Evolutionary conservation across 2,329 filamentous ascomycete genomes (phyloP), one percentile per base, ranked within the genome.

Genomic region (Colletotrichum tropicale): DNA sequence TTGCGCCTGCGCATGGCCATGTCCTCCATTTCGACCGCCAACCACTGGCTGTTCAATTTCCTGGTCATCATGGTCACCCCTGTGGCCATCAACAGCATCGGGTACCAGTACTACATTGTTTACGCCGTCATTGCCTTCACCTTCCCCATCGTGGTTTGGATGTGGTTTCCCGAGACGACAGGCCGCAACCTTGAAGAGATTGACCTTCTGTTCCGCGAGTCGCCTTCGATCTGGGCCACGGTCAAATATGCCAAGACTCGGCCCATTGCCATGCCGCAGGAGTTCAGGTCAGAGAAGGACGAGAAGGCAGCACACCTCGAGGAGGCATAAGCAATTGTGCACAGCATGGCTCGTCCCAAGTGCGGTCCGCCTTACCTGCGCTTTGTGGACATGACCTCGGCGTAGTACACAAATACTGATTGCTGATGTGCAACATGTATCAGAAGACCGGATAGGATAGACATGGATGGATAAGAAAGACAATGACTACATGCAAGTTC

Each of bases 11-110:
- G 89, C 28, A 88, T 89, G 75, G 86, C 88, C 21, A 91, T 92
- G 86, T 87, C 88, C 3, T 87, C 88, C 28, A 88, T 92, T 43
- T 89, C 88, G 0, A 91, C 89, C 0, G 89, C 88, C 0, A 89
- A 88, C 77, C 87, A 88, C 77, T 89, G 88, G 88, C 83, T 89
- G 13, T 88, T 85, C 83, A 86, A 87, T 80, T 88, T 88, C 71
- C 82, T 88, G 21, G 83, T 87, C 18, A 81, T 83, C 6, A 86
- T 86, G 84, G 81, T 87, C 66, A 87, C 85, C 0, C 86, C 85
- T 2, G 84, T 88, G 5, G 88, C 87, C 6, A 86, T 89, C 61
- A 82, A 85, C 65, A 88, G 82, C 2, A 90, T 92, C 71, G 86
- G 86, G 13, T 91, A 87, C 82, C 81, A 83, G 72, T 89, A 88